Percentiles rank a stretch among this genome's conserved stretches.
phyloP scores from a whole-genome alignment of 139 green algal genomes.

The Chlamydomonas asymmetrica region DNA sequence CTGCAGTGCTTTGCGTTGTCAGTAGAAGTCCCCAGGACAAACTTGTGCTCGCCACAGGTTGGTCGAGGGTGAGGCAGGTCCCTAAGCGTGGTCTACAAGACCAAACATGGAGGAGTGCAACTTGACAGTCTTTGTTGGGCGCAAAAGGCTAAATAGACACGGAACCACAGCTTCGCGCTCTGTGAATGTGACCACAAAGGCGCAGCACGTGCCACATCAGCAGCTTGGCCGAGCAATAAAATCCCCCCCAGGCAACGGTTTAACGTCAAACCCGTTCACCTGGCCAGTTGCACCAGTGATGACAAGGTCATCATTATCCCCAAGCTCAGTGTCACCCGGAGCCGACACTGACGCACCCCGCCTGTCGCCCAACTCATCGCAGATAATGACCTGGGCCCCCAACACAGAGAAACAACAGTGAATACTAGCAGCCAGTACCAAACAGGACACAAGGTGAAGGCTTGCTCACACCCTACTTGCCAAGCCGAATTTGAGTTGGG shows the following conservation, averaged over 20 bases:
- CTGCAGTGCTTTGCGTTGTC: background rate
- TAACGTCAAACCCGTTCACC: background rate
- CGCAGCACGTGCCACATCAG: background rate
- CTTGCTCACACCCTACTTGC: no score
- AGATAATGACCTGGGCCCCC: no score
- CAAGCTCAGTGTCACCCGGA: background rate
- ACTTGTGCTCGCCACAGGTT: slow-evolving; percentile 3
- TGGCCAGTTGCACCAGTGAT: background rate
- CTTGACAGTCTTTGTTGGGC: background rate
- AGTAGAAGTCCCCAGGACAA: background rate
- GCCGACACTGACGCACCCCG: no score
- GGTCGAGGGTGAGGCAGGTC: slow-evolving; percentile 9
- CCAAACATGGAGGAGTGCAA: background rate
- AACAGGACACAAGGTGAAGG: no score
- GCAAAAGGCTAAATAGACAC: no score
- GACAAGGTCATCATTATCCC: slow-evolving; percentile 9
- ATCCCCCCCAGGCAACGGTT: background rate
- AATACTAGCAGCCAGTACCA: no score
- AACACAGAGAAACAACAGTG: no score
- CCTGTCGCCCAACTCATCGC: no score
- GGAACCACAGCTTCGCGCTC: no score
- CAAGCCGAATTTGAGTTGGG: no score
- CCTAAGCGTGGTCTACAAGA: background rate
- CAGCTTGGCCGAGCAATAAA: background rate
- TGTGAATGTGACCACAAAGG: background rate